Evolutionary conservation across 129 eudicot genomes (phyloP), one percentile per base, ranked within the genome.

Genomic region (carrot (Daucus carota)): DNA sequence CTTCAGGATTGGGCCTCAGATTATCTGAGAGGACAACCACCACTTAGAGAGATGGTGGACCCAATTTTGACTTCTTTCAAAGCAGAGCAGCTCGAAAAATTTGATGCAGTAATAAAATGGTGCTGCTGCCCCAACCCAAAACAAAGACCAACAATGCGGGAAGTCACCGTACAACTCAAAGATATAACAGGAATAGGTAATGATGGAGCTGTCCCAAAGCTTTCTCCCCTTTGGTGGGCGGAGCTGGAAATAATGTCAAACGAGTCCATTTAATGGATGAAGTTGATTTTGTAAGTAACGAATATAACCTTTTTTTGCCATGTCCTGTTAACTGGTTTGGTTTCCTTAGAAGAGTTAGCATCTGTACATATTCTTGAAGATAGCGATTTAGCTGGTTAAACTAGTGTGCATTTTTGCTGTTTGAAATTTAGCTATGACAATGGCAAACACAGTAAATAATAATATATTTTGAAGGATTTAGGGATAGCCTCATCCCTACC

Each of bases 161-260:
- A 87, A 4, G 87, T 91, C 66, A 73, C 89, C 38, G 77, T 75
- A 15, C 82, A 77, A 79, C 72, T 94, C 75, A 94, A 88, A 79
- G 93, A 91, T 84, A 84, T 91, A 79, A 94, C 99, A 0, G 77
- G 82, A 43, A 83, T 94, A 32, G 79, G 84, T 47, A 91, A 86
- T 34, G 97, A 94, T 71, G 90, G 81, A 81, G 99, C 99, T 33
- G 78, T 84, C 7, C 99, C 99, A 0, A 87, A 86, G 80, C 74
- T 91, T 17, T 91, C 99, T 5, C 97, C 99, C 20, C 96, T 94
- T 73, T 91, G 99, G 99, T 89, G 97, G 99, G 97, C 96, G 1
- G 97, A 92, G 80, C 88, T 92, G 34, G 96, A 92, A 80, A 89
- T 92, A 71, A 47, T 89, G 73, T 87, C 97, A 5, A 79, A 82